Base-by-base conservation (phyloP, 345 rosid genomes). In the Hibiscus syriacus region DNA sequence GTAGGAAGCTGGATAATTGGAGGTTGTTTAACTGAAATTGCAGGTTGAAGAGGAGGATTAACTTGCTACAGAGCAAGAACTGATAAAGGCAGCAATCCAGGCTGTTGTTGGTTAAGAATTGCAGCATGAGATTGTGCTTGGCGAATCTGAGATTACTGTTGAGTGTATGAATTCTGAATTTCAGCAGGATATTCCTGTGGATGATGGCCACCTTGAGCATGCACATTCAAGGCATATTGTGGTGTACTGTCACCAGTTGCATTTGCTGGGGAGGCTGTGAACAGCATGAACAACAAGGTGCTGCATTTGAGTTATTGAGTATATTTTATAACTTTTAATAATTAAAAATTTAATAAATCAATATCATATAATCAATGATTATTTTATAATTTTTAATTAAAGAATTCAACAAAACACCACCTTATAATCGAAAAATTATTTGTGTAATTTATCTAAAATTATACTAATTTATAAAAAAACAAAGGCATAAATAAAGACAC, bases 131-230 rank as follows among this genome's bases (percentile, higher is more conserved):
- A 73, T 55, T 75, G 82, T 26, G 81, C 70, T 39, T 82, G 84
- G 26, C 73, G 82, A 55, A 78, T 69, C 23, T 72, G 73, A 78
- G 81, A 70, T 52, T 81, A 82, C 59, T 80, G n/a, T n/a, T n/a
- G 92, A 71, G 80, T 74, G 66, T 78, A 86, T 64, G 80, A 69
- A 66, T 56, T 74, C 64, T 74, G 94, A 69, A 73, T 64, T 74
- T 78, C 83, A 32, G 54, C 68, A 29, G 80, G 41, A 71, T 70
- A 78, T 54, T 77, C 86, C 7, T 66, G 82, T 6, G 61, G 78
- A 8, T 80, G 80, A 62, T 78, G 73, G 67, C 80, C 87, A 52
- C 67, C 70, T 58, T 75, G 87, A 50, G 78, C 69, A 30, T 72
- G 76, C 78, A 71, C 20, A 45, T 56, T 78, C 45, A 66, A 34